phyloP scores from a whole-genome alignment of 768 basidiomycete genomes.

The Auriscalpium microsporum region DNA sequence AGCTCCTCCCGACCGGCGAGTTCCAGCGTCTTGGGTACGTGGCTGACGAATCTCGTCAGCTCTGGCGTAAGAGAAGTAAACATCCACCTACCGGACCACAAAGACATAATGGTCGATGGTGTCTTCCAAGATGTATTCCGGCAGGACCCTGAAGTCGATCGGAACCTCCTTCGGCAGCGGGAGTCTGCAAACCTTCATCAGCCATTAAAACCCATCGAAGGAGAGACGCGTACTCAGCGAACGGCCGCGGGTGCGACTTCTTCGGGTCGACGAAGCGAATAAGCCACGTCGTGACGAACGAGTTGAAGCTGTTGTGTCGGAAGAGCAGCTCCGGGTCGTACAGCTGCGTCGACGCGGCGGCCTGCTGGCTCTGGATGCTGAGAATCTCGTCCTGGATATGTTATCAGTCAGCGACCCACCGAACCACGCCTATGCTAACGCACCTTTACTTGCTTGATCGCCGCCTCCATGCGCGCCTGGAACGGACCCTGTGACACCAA shows the following conservation, averaged over 20 bases:
- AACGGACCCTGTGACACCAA: constrained; percentile 43
- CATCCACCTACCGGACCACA: constrained; percentile 55
- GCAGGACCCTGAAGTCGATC: constrained; percentile 74
- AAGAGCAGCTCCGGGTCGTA: constrained; percentile 79
- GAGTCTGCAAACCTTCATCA: constrained; percentile 40
- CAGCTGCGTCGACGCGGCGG: constrained; percentile 79
- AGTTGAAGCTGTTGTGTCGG: constrained; percentile 74
- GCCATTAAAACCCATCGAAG: background rate
- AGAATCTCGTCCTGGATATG: constrained; percentile 50
- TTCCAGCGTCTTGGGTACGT: constrained; percentile 73
- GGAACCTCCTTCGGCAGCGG: constrained; percentile 84
- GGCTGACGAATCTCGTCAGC: constrained; percentile 25
- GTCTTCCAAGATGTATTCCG: constrained; percentile 92
- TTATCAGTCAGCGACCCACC: background rate
- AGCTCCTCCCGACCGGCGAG: constrained; percentile 80
- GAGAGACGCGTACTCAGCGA: constrained; percentile 44
- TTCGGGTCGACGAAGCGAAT: constrained; percentile 83
- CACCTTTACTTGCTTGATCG: constrained; percentile 73
- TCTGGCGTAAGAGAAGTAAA: background rate
- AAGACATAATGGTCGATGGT: constrained; percentile 86
- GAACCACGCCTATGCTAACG: background rate
- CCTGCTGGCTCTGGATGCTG: constrained; percentile 61
- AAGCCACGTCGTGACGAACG: constrained; percentile 89
- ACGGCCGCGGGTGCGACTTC: constrained; percentile 63
- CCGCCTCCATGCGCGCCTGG: constrained; percentile 70